Evolutionary conservation across 352 stramenopile genomes (phyloP).

Genomic region (Blastocystis sp.): DNA sequence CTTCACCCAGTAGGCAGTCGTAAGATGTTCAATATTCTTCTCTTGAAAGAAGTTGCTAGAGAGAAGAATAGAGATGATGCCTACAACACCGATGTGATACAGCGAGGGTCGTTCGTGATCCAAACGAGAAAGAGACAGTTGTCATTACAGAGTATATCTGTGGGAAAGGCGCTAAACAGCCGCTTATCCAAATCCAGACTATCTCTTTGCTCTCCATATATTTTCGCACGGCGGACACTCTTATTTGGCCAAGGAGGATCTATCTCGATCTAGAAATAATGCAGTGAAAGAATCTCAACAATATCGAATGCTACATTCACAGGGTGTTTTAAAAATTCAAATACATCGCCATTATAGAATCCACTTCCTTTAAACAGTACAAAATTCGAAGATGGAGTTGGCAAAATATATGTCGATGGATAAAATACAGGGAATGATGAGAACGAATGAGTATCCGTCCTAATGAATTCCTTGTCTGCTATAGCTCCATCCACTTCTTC

Average conservation of each 20-base stretch:
- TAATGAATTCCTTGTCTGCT: not conserved
- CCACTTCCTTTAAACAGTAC: not conserved
- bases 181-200: not conserved
- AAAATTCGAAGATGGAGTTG: not conserved
- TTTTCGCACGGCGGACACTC: not conserved
- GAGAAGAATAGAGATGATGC: not conserved
- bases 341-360: constrained; percentile 17
- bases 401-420: not conserved
- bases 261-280: constrained; percentile 17
- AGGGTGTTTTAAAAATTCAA: not conserved
- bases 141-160: constrained; percentile 7
- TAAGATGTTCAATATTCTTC: constrained; percentile 2
- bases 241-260: constrained; percentile 48
- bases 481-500: not conserved
- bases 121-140: constrained; percentile 38
- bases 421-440: not conserved
- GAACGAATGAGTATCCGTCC: not conserved
- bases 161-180: not conserved
- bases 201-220: not conserved
- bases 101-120: constrained; percentile 35
- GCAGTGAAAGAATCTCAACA: not conserved
- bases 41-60: not conserved
- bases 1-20: constrained; percentile 52
- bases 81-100: constrained; percentile 2
- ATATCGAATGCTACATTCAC: not conserved